Evolutionary conservation across 257 asterid genomes (phyloP), one percentile per base, ranked within the genome.

Genomic region (Agastache rugosa): DNA sequence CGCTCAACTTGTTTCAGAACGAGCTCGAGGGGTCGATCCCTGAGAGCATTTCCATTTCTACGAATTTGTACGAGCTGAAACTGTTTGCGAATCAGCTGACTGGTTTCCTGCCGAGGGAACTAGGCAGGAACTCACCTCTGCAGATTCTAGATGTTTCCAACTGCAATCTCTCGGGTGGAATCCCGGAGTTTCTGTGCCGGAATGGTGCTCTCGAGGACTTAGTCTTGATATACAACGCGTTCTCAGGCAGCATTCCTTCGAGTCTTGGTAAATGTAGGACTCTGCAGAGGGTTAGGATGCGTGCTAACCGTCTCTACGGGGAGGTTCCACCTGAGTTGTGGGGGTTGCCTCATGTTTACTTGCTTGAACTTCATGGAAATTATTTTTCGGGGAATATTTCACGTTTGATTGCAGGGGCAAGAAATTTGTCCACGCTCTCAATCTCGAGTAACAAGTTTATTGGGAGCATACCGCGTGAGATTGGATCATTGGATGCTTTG

Each of bases 291-390:
- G 81, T 93, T 22, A 77, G 98, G 44, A 27, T 93, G 69, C 63
- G 73, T 39, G 67, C 42, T 1, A 93, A 93, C 81, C 66, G 41
- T 67, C 80, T 91, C 12, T 68, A 65, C 0, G 98, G 96, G 2
- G 89, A 80, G 55, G 75, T 93, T 63, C 97, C 97, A 4, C 81
- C 81, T 1, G 76, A 69, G 62, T 75, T 93, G 20, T 89, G 97
- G 96, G 91, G 96, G 2, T 78, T 93, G 77, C 97, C 98, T 0
- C 74, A 71, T 11, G 88, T 86, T 48, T 89, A 81, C 82, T 80
- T 91, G 75, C 83, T 93, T n/a, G 96, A 93, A 9, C 84, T 93
- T 17, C 9, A 41, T 16, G 79, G 53, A 56, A 93, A 93, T 78
- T 60, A 48, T 11, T 70, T 91, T 15, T 85, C 96, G 0, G 98